Evolutionary conservation across 208 protist species (phyloP).

Genomic region (Blechomonas ayalai): DNA sequence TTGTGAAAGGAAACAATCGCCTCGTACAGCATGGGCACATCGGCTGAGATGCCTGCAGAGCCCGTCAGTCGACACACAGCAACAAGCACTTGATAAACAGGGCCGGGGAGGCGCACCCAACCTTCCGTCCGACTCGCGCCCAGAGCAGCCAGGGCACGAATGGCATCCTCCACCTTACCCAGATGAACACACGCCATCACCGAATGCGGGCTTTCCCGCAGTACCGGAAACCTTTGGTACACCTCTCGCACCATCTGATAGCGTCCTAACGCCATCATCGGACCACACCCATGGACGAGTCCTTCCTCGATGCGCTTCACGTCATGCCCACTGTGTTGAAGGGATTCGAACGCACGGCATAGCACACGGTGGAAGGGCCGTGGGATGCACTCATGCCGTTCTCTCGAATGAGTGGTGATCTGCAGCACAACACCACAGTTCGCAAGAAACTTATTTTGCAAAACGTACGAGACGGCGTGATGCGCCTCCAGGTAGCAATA

Average conservation of each 20-base stretch:
- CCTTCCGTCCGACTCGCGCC: constrained; percentile 44
- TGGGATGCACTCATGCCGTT: not conserved
- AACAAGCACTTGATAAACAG: constrained; percentile 29
- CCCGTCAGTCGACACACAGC: constrained; percentile 48
- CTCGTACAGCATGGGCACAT: constrained; percentile 48
- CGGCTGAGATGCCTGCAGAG: constrained; percentile 12
- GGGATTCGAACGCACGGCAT: not conserved
- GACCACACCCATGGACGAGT: constrained; percentile 50
- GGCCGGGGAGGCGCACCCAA: constrained; percentile 50
- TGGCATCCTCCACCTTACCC: constrained; percentile 23
- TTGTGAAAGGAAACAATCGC: constrained; percentile 71
- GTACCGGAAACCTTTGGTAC: constrained; percentile 19
- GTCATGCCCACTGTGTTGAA: constrained; percentile 4
- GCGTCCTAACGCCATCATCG: constrained; percentile 36
- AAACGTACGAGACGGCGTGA: constrained; percentile 11
- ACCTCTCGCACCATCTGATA: constrained; percentile 22
- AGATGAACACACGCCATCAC: constrained; percentile 44
- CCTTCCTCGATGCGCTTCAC: constrained; percentile 43
- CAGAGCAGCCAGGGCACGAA: constrained; percentile 36
- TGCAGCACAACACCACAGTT: constrained; percentile 40
- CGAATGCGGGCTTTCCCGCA: constrained; percentile 63
- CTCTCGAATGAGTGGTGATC: constrained; percentile 7
- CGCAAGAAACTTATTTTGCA: constrained; percentile 67
- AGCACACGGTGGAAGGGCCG: no score
- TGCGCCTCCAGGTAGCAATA: constrained; percentile 6